A percentile compares a stretch with the other conserved stretches of the same genome.
phyloP scores from a whole-genome alignment of 352 stramenopile genomes.

The Ophiocytium majus region DNA sequence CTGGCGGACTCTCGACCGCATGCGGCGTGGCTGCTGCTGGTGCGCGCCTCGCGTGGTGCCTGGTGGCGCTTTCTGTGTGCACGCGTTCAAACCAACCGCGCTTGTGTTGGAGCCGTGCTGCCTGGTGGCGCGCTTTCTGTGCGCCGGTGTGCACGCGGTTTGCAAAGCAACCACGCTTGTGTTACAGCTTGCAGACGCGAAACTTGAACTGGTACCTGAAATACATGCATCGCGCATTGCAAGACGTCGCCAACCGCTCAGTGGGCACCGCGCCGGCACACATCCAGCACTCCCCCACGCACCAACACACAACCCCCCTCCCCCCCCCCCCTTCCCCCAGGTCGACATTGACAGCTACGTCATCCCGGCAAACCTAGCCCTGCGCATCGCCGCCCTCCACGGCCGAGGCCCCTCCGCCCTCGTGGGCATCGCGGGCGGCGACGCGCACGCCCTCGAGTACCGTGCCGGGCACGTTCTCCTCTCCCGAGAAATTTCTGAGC shows the following conservation, averaged over 20 bases:
- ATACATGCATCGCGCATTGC: neutral
- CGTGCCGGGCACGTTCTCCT: neutral
- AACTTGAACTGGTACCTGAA: too few species aligned
- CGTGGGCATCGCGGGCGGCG: neutral
- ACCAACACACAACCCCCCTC: too few species aligned
- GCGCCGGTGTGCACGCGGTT: too few species aligned
- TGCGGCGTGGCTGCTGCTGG: neutral
- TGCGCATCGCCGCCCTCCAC: neutral
- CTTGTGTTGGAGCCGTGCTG: too few species aligned
- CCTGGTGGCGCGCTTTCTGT: too few species aligned
- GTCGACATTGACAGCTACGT: conserved; percentile 43
- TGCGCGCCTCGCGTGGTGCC: neutral
- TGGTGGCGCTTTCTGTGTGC: too few species aligned
- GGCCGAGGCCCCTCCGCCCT: neutral
- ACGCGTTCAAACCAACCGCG: too few species aligned
- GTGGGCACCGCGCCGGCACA: neutral
- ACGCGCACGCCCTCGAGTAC: neutral
- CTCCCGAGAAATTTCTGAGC: neutral
- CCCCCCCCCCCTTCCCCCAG: too few species aligned
- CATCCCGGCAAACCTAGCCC: conserved; percentile 38
- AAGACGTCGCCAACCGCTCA: neutral
- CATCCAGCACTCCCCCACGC: conserved; percentile 30
- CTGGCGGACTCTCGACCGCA: conserved; percentile 26
- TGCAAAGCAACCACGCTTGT: too few species aligned
- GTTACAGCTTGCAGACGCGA: too few species aligned